These are phyloP conservation scores for Cystobasidium ongulense DNA, from an alignment of 768 basidiomycete species.

Conservation along the genomic window DNA sequence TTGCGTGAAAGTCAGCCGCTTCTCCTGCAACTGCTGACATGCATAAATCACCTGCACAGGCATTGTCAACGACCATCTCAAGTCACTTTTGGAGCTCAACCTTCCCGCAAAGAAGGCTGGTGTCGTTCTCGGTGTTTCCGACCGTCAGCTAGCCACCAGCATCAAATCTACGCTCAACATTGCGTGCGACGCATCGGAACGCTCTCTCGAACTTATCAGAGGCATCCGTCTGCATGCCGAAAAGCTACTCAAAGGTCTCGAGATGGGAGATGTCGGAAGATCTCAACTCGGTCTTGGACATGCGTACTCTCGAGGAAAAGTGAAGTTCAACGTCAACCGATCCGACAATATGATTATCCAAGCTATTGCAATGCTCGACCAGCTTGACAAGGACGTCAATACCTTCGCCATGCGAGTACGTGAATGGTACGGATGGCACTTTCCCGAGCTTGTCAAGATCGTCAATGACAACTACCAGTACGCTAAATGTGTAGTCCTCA, in stretches of 20 bases:
- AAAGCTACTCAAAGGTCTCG: conserved; percentile 79
- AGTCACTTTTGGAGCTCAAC: conserved; percentile 76
- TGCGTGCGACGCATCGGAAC: conserved; percentile 71
- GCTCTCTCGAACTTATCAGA: conserved; percentile 74
- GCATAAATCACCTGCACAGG: conserved; percentile 49
- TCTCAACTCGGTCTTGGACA: conserved; percentile 95
- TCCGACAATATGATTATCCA: conserved; percentile 88
- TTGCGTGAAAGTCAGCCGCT: background rate
- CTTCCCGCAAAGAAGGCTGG: conserved; percentile 56
- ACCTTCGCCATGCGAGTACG: conserved; percentile 95
- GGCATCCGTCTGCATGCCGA: conserved; percentile 79
- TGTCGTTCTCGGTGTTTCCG: conserved; percentile 70
- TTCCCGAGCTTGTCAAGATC: conserved; percentile 87
- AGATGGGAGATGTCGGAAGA: conserved; percentile 75
- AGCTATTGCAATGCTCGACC: conserved; percentile 94
- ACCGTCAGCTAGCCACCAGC: conserved; percentile 62
- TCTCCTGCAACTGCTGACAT: background rate
- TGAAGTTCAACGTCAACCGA: conserved; percentile 94
- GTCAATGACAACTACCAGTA: conserved; percentile 93
- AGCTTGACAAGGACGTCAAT: conserved; percentile 99
- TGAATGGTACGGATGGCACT: conserved; percentile 99
- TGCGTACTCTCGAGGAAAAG: conserved; percentile 92
- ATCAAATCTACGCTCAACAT: conserved; percentile 67
- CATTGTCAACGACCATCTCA: conserved; percentile 72
- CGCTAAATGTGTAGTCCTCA: conserved; percentile 71